These are phyloP conservation scores for Alternaria incomplexa DNA, from an alignment of 2,329 filamentous ascomycete species.

Conservation along the genomic window DNA sequence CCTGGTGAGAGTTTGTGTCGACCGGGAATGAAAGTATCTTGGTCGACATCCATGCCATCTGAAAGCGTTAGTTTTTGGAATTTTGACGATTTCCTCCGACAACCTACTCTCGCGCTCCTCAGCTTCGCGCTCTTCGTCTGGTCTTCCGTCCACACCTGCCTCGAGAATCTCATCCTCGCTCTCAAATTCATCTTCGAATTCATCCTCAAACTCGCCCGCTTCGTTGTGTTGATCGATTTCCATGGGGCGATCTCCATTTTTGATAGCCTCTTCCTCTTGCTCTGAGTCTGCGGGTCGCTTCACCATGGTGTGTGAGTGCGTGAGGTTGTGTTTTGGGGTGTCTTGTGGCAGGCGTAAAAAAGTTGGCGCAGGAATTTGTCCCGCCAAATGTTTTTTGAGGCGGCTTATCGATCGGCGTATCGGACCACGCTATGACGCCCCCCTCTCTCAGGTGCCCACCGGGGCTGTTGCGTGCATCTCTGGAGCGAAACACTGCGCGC, in stretches of 20 bases:
- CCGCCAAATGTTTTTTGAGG: slow-evolving; percentile 27
- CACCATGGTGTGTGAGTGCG: slow-evolving; percentile 55
- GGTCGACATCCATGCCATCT: slow-evolving; percentile 91
- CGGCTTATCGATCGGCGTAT: slow-evolving; percentile 13
- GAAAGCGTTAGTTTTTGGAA: slow-evolving; percentile 2
- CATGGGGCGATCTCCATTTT: slow-evolving; percentile 66
- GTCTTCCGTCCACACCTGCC: slow-evolving; percentile 89
- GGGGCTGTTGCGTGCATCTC: not conserved
- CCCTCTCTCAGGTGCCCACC: slow-evolving; percentile 1
- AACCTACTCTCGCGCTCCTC: slow-evolving; percentile 75
- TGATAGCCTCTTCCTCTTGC: slow-evolving; percentile 60
- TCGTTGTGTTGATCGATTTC: slow-evolving; percentile 52
- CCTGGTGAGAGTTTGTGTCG: slow-evolving; percentile 89
- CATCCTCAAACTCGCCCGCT: slow-evolving; percentile 84
- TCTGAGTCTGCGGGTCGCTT: slow-evolving; percentile 64
- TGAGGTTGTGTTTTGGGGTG: not conserved
- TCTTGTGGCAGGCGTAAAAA: slow-evolving; percentile 9
- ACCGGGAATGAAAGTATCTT: slow-evolving; percentile 94
- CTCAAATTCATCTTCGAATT: slow-evolving; percentile 92
- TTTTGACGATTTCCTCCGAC: slow-evolving; percentile 17
- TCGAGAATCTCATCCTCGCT: slow-evolving; percentile 92
- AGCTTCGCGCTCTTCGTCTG: slow-evolving; percentile 89
- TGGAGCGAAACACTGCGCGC: slow-evolving; percentile 6
- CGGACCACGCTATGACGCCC: slow-evolving; percentile 6
- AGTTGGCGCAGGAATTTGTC: slow-evolving; percentile 3